Base-by-base conservation (phyloP, 1,284 basidiomycete species). In the Ceratobasidium sp. region DNA sequence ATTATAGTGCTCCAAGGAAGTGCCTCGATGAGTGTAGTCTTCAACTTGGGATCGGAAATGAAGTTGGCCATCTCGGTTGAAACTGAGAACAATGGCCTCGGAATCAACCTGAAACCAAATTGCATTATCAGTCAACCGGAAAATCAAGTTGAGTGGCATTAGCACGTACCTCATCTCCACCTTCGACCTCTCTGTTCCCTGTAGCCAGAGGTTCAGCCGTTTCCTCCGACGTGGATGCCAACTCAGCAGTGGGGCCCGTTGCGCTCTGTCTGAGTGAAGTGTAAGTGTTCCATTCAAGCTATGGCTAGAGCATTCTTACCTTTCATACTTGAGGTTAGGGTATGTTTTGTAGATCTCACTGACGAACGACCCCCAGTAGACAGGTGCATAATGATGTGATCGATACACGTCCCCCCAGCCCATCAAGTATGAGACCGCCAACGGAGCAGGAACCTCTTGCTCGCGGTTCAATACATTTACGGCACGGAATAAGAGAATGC, bases 391-490 rank as follows among this genome's bases (percentile, higher is more conserved):
- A 14, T 30, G 57, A 30, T 59, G 57, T 12, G 57, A 59, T 3
- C 57, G 57, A 33, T 59, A 59, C 2, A 59, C 57, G 27, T 59
- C 57, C 33, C 57, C 57, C 57, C 57, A 59, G 2, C 57, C 57
- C 57, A 59, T 78, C 6, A 78, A 57, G 44, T 78, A 76, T 7
- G 46, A 60, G 2, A 78, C 41, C 3, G 74, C 71, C 52, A 68
- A 38, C 20, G 59, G 70, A 18, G 66, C 78, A 12, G 79, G 73
- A 14, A 74, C 33, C 52, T 80, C 78, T 20, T 59, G 54, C 41
- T 77, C 55, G 10, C 71, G 60, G 54, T 73, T 79, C 2, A 80
- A 23, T 14, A 64, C 60, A 64, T 79, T 77, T 20, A 78, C 54
- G 33, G 76, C 73, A 3, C 66, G 64, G 23, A 74, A 69, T 30